Conservation (phyloP, 2,329 filamentous ascomycete genomes). For the Nemania sp. region DNA sequence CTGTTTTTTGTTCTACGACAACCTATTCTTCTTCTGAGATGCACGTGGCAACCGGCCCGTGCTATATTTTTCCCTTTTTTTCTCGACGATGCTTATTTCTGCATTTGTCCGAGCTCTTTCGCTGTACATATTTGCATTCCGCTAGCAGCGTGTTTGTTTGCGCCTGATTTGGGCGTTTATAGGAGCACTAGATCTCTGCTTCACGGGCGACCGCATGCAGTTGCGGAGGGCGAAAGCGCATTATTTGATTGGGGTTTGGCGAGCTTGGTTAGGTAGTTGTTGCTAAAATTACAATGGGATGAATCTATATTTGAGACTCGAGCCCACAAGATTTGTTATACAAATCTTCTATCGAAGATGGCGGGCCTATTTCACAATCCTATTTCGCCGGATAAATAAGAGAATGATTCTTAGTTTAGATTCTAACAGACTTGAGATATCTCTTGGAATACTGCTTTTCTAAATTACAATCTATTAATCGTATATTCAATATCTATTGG, state of each 20-base stretch:
- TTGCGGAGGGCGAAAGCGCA: not conserved
- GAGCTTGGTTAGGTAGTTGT: not conserved
- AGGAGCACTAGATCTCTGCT: constrained; percentile 6
- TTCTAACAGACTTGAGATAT: too few species aligned
- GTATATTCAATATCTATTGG: too few species aligned
- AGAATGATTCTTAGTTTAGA: too few species aligned
- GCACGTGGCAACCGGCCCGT: not conserved
- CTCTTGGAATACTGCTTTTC: too few species aligned
- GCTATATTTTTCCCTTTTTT: not conserved
- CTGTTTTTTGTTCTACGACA: not conserved
- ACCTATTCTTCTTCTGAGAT: not conserved
- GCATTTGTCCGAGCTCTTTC: not conserved
- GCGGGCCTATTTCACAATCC: not conserved
- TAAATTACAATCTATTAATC: too few species aligned
- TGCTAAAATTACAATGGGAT: not conserved
- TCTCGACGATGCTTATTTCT: not conserved
- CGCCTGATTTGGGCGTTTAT: constrained; percentile 4
- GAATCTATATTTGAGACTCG: not conserved
- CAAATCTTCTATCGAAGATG: not conserved
- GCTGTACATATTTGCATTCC: not conserved
- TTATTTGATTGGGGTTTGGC: not conserved
- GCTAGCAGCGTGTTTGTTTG: constrained; percentile 5
- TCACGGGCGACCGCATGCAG: constrained; percentile 3
- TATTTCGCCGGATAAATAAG: too few species aligned
- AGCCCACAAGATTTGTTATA: not conserved